A percentile compares a stretch with the other conserved stretches of the same genome.
Evolutionary conservation across 148 eudicot genomes (phyloP).

Genomic region (Drosera capensis): DNA sequence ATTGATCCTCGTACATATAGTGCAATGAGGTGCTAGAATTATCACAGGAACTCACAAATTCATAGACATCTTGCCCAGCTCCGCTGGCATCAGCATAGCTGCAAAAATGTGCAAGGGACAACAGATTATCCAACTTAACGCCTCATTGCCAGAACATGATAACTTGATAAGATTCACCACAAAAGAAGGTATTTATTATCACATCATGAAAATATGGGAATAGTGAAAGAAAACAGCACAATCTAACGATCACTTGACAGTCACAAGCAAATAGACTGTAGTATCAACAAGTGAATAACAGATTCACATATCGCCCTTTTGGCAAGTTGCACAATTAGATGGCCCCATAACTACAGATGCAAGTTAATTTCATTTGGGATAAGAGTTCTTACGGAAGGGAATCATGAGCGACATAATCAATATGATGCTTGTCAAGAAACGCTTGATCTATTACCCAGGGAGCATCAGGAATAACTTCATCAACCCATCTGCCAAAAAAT

Average conservation of each 20-base stretch:
- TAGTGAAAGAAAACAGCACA: too few species aligned
- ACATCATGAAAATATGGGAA: too few species aligned
- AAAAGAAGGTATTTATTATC: too few species aligned
- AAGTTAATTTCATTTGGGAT: background rate
- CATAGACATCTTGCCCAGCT: slow-evolving; percentile 66
- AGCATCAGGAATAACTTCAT: slow-evolving; percentile 77
- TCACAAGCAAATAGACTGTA: too few species aligned
- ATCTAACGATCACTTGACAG: too few species aligned
- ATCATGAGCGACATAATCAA: slow-evolving; percentile 72
- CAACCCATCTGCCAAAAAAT: slow-evolving; percentile 46
- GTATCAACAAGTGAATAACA: too few species aligned
- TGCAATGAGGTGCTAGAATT: background rate
- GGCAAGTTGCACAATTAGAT: background rate
- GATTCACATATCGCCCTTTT: background rate
- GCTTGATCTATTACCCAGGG: slow-evolving; percentile 58
- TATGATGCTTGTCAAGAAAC: slow-evolving; percentile 54
- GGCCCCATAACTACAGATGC: background rate
- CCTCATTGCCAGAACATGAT: background rate
- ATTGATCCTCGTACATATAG: background rate
- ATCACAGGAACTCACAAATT: slow-evolving; percentile 40
- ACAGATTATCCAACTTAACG: background rate
- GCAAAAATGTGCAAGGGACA: slow-evolving; percentile 1
- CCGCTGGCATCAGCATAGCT: slow-evolving; percentile 73
- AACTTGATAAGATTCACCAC: background rate
- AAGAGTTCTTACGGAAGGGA: slow-evolving; percentile 52